Percentiles rank a stretch among this genome's conserved stretches.
phyloP scores from a whole-genome alignment of 495 filamentous ascomycete genomes.

The Darksidea phi region DNA sequence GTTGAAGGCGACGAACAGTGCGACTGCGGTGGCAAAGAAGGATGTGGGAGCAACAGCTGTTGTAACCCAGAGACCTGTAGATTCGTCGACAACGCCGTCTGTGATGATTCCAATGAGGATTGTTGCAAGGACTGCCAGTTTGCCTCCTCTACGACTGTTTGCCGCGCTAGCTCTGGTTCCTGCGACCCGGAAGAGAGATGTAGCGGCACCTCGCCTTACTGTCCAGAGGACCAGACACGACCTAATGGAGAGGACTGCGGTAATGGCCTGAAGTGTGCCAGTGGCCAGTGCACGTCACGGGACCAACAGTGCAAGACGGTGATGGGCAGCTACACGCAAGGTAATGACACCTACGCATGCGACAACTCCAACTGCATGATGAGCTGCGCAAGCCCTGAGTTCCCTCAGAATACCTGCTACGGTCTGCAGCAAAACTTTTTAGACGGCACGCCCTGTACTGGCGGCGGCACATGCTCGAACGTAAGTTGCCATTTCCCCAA shows the following conservation, averaged over 20 bases:
- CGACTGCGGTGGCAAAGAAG: constrained; percentile 78
- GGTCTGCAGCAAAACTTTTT: constrained; percentile 87
- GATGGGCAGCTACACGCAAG: constrained; percentile 73
- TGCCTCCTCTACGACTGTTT: constrained; percentile 63
- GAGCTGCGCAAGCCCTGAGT: constrained; percentile 70
- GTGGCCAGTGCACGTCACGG: constrained; percentile 91
- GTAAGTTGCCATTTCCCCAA: constrained; percentile 18
- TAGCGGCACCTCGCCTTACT: constrained; percentile 67
- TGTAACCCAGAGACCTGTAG: constrained; percentile 88
- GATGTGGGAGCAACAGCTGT: constrained; percentile 73
- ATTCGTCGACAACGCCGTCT: constrained; percentile 72
- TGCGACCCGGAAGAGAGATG: constrained; percentile 88
- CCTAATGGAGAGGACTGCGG: constrained; percentile 71
- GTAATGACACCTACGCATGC: constrained; percentile 82
- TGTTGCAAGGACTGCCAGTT: constrained; percentile 83
- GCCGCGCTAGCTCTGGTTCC: constrained; percentile 69
- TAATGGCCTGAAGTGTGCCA: constrained; percentile 71
- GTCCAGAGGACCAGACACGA: constrained; percentile 67
- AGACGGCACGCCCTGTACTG: constrained; percentile 84
- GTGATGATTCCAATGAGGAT: constrained; percentile 87
- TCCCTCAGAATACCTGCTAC: constrained; percentile 64
- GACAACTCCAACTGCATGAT: constrained; percentile 68
- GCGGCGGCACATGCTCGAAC: constrained; percentile 75
- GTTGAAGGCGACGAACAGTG: constrained; percentile 93
- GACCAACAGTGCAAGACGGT: constrained; percentile 85